phyloP scores from a whole-genome alignment of 2,329 filamentous ascomycete genomes.

The Sporothrix mexicana region DNA sequence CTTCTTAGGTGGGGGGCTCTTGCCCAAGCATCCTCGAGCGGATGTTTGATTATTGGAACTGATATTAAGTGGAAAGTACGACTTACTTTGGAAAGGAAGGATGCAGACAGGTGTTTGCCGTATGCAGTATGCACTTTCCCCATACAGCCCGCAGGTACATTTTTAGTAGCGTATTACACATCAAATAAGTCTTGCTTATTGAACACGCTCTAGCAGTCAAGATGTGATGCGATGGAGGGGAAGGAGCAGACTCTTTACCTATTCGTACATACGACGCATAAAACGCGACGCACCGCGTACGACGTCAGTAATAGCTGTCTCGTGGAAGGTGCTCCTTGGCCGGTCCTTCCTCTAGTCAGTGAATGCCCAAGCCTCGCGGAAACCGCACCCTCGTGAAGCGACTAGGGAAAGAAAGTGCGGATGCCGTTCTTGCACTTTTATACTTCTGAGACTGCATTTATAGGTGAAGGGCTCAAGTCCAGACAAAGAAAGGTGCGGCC shows the following conservation, averaged over 20 bases:
- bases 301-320: background rate
- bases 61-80: too few relatives aligned
- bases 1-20: constrained; percentile 22
- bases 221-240: constrained; percentile 13
- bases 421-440: constrained; percentile 12
- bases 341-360: constrained; percentile 29
- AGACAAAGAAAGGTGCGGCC: constrained; percentile 30
- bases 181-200: constrained; percentile 7
- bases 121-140: constrained; percentile 19
- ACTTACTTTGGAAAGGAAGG: background rate
- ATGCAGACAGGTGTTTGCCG: background rate
- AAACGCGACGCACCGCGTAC: background rate
- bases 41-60: background rate
- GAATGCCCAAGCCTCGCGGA: constrained; percentile 23
- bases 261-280: background rate
- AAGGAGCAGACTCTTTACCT: background rate
- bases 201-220: background rate
- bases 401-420: background rate
- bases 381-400: constrained; percentile 26
- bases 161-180: constrained; percentile 16
- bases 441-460: background rate
- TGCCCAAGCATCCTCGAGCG: background rate
- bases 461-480: background rate
- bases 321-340: background rate
- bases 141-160: background rate